Conservation (phyloP, 1,284 basidiomycete genomes). For the Apiotrichum veenhuisii region DNA sequence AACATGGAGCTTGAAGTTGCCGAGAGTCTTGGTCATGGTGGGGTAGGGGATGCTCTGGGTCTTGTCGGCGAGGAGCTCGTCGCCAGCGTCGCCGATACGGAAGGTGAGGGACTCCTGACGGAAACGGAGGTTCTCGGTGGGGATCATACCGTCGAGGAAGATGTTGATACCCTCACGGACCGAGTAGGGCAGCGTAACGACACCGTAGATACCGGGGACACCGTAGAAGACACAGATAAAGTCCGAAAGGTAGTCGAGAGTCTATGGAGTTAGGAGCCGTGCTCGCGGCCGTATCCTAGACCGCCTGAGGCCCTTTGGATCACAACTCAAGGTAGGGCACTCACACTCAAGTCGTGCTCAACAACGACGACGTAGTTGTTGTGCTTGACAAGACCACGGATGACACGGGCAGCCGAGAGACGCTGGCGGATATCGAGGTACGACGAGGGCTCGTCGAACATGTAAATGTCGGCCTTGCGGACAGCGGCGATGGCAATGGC, state of each 20-base stretch:
- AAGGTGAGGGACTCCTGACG: conserved; percentile 88
- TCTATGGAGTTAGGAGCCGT: too few relatives aligned
- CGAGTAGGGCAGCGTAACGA: conserved; percentile 95
- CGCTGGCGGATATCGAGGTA: conserved; percentile 95
- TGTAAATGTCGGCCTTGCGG: conserved; percentile 76
- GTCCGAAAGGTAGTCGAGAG: conserved; percentile 94
- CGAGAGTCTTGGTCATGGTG: conserved; percentile 90
- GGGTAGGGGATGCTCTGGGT: conserved; percentile 87
- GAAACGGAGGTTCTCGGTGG: conserved; percentile 97
- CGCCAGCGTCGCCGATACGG: conserved; percentile 91
- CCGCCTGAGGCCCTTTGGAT: too few relatives aligned
- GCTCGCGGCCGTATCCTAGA: too few relatives aligned
- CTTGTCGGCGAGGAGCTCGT: conserved; percentile 71
- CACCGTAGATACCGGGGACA: conserved; percentile 93
- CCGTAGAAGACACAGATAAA: conserved; percentile 96
- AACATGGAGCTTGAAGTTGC: conserved; percentile 87
- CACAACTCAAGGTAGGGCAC: too few relatives aligned
- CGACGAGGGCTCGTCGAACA: conserved; percentile 81
- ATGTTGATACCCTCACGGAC: conserved; percentile 98
- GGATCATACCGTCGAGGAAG: conserved; percentile 94
- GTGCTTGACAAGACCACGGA: conserved; percentile 74
- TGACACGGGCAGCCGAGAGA: conserved; percentile 90
- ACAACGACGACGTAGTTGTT: conserved; percentile 90
- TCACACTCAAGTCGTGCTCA: conserved; percentile 95
- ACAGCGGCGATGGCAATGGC: conserved; percentile 61